phyloP scores from a whole-genome alignment of 176 grass and related monocot species.

The Coix lacrymajobi region DNA sequence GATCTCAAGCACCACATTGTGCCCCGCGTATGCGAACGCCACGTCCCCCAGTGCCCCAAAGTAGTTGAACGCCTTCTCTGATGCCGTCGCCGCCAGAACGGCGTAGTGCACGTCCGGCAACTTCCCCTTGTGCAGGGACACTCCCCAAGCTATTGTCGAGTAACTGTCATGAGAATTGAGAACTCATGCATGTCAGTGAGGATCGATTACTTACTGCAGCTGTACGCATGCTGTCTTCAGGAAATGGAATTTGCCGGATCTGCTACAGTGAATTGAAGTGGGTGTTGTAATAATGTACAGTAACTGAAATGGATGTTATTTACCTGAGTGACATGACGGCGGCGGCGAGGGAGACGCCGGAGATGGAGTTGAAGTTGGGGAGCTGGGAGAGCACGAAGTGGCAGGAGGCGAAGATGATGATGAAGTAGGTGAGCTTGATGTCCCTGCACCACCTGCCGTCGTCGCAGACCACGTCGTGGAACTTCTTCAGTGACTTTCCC shows the following conservation, averaged over 20 bases:
- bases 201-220: not conserved
- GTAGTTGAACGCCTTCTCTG: constrained; percentile 57
- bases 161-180: constrained; percentile 27
- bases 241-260: not conserved
- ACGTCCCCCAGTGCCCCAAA: constrained; percentile 57
- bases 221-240: not conserved
- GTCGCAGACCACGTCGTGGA: constrained; percentile 70
- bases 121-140: constrained; percentile 55
- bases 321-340: constrained; percentile 91
- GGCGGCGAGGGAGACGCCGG: constrained; percentile 77
- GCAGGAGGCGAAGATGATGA: constrained; percentile 78
- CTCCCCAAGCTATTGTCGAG: constrained; percentile 87
- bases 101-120: constrained; percentile 44
- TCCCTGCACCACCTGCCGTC: constrained; percentile 47
- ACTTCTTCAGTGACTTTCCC: constrained; percentile 69
- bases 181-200: not conserved
- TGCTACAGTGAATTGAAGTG: not conserved
- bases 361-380: constrained; percentile 94
- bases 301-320: too few species aligned
- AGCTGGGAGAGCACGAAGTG: constrained; percentile 80
- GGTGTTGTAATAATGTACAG: not conserved
- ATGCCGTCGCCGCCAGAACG: constrained; percentile 13
- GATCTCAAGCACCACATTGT: constrained; percentile 94
- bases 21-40: constrained; percentile 73
- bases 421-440: constrained; percentile 85